These are phyloP conservation scores for Fusarium robinianum DNA, from an alignment of 2,329 filamentous ascomycete species.

Conservation along the genomic window DNA sequence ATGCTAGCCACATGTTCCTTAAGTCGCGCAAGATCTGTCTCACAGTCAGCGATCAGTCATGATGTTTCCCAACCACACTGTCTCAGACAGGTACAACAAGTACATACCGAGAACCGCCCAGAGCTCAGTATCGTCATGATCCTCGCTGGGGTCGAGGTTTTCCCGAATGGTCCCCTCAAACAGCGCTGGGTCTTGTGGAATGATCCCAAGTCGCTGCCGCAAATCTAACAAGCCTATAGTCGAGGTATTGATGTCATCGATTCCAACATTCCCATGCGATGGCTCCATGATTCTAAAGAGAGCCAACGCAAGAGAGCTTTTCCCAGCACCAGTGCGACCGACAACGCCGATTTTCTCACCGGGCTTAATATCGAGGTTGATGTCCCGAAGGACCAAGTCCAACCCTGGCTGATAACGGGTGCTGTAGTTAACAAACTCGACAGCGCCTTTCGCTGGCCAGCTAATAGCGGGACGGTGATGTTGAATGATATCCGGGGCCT, in stretches of 20 bases:
- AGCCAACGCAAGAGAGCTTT: constrained; percentile 69
- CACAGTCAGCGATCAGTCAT: too few species aligned
- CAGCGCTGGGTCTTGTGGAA: constrained; percentile 69
- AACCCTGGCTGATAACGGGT: constrained; percentile 1
- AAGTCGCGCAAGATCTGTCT: too few species aligned
- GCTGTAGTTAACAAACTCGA: constrained; percentile 1
- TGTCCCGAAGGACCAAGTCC: constrained; percentile 64
- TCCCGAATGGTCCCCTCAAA: constrained; percentile 73
- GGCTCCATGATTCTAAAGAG: constrained; percentile 73
- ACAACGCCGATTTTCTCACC: constrained; percentile 70
- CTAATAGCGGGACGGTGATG: constrained; percentile 56
- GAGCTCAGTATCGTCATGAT: constrained; percentile 66
- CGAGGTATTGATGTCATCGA: constrained; percentile 72
- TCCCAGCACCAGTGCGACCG: constrained; percentile 71
- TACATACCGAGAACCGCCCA: too few species aligned
- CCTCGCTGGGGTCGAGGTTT: constrained; percentile 72
- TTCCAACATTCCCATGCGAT: constrained; percentile 61
- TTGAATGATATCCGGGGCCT: constrained; percentile 57
- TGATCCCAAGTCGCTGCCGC: constrained; percentile 70
- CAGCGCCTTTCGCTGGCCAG: constrained; percentile 2
- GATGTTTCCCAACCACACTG: too few species aligned
- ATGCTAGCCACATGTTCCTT: too few species aligned
- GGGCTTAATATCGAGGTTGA: constrained; percentile 63
- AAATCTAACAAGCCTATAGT: constrained; percentile 67
- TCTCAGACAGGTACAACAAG: too few species aligned